These are phyloP conservation scores for Triticum turgidum DNA, from an alignment of 176 grass and related monocot genomes.

Conservation along the genomic window DNA sequence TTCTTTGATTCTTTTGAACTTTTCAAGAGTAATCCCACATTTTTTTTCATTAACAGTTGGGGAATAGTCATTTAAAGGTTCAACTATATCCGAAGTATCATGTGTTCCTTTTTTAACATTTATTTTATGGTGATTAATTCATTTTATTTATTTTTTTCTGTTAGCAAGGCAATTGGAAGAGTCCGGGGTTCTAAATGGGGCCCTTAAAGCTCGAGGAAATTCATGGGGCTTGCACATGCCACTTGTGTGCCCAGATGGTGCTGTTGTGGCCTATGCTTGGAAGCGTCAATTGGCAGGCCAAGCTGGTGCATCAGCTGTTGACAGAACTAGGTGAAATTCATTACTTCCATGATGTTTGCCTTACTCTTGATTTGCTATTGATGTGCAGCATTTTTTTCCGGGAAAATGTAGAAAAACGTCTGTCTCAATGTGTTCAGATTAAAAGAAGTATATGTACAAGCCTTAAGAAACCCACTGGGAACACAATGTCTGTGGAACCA, in stretches of 20 bases:
- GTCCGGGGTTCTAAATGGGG: constrained; percentile 80
- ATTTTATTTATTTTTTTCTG: constrained; percentile 34
- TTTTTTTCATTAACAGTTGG: neutral
- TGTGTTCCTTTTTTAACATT: neutral
- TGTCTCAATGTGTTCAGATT: neutral
- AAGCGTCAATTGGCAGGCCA: constrained; percentile 98
- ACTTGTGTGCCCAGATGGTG: constrained; percentile 98
- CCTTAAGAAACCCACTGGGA: neutral
- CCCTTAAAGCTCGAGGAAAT: constrained; percentile 84
- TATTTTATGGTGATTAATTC: constrained; percentile 17
- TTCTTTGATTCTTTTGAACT: neutral
- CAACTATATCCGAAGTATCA: neutral
- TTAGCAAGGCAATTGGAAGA: constrained; percentile 90
- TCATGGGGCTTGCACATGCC: constrained; percentile 99
- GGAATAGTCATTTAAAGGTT: constrained; percentile 1
- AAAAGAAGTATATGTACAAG: neutral
- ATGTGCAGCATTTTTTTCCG: neutral
- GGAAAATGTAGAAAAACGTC: neutral
- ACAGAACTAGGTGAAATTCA: constrained; percentile 77
- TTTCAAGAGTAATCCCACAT: neutral
- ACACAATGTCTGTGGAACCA: neutral
- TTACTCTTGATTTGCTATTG: constrained; percentile 4
- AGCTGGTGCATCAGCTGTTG: constrained; percentile 98
- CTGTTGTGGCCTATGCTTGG: constrained; percentile 99
- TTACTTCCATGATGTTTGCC: constrained; percentile 21